Evolutionary conservation across 2,329 filamentous ascomycete species (phyloP), one percentile per base, ranked within the genome.

Genomic region (Xylariales sp.): DNA sequence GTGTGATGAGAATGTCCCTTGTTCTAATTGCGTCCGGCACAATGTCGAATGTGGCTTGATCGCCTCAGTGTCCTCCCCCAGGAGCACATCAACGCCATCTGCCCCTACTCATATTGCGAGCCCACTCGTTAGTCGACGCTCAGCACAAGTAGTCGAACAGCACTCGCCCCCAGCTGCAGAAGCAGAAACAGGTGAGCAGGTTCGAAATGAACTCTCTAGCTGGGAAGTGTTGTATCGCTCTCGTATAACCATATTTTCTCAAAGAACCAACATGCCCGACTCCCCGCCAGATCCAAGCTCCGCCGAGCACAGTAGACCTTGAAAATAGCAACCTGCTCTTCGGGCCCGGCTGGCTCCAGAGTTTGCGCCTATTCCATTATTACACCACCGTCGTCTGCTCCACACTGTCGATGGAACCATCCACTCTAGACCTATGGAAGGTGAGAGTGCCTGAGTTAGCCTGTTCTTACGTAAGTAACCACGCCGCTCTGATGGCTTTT

Each of bases 311-410:
- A 14, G 4, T 20, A 18, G 16, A 18, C 11, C 17, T 8, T 14
- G 11, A 21, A 29, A 11, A 21, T 18, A 12, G 19, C 20, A 2
- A 31, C 5, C 15, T 8, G n/a, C 16, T 23, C n/a, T 72, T 67
- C 67, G 48, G 50, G 33, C 51, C 56, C 5, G 50, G 60, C 15
- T 43, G 41, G 41, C 17, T 43, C 21, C 37, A 40, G 23, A 43
- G 41, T 23, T 16, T 43, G 17, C 37, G 37, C 8, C 33, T 43
- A 5, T 36, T 39, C 19, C 37, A 43, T 24, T 38, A 43, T 24
- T 43, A 40, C 13, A 31, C 24, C 28, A 36, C 29, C 12, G 20
- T 32, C 17, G 35, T 33, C 5, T 34, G 23, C 15, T 34, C 32
- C n/a, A 14, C 25, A 6, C 28, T 43, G 28, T 20, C 41, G 17